phyloP scores from a whole-genome alignment of 192 early-diverging fungal genomes.

The Pilobolus umbonatus region DNA sequence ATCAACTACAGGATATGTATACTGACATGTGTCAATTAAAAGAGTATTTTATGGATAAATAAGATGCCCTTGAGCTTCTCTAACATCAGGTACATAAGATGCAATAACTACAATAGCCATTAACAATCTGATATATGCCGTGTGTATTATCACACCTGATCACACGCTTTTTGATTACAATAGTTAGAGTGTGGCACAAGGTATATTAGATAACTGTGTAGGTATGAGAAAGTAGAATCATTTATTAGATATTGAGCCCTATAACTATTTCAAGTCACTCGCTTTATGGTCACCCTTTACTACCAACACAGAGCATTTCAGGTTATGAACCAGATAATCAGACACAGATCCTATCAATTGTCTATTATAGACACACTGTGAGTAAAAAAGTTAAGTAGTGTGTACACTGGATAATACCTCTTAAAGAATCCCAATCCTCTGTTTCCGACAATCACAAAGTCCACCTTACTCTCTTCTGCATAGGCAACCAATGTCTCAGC shows the following conservation, averaged over 20 bases:
- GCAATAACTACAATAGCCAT: too few species aligned
- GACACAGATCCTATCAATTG: slow-evolving; percentile 24
- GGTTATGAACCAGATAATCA: slow-evolving; percentile 16
- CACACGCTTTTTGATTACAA: neutral
- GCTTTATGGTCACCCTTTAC: slow-evolving; percentile 10
- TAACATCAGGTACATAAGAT: too few species aligned
- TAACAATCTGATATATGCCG: neutral
- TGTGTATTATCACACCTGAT: neutral
- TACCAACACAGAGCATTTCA: slow-evolving; percentile 17
- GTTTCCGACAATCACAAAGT: slow-evolving; percentile 22
- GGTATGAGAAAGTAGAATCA: neutral
- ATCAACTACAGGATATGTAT: too few species aligned
- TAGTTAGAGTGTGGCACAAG: neutral
- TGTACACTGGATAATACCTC: slow-evolving; percentile 1
- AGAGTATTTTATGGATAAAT: too few species aligned
- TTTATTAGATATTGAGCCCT: neutral
- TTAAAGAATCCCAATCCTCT: slow-evolving; percentile 23
- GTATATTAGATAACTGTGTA: neutral
- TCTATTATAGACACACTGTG: slow-evolving; percentile 2
- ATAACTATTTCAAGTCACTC: neutral
- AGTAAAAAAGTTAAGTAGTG: neutral
- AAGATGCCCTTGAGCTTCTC: too few species aligned
- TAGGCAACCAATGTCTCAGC: slow-evolving; percentile 10
- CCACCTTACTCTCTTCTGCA: slow-evolving; percentile 13
- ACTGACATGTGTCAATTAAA: too few species aligned